Conservation (phyloP, 495 filamentous ascomycete genomes). For the Cenococcum geophilum region DNA sequence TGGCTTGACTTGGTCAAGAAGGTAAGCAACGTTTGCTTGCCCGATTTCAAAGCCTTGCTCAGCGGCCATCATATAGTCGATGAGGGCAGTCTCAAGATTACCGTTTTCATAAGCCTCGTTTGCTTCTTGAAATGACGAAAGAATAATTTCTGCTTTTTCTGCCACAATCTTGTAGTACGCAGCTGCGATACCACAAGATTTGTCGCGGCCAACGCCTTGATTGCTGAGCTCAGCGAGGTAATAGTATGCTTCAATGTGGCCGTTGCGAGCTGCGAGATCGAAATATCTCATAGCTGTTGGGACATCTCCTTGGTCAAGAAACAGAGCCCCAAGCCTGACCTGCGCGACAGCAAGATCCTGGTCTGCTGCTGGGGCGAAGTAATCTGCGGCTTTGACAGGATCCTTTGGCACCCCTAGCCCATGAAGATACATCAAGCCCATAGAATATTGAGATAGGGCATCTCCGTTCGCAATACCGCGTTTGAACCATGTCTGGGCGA, state of each 20-base stretch:
- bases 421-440: constrained; percentile 81
- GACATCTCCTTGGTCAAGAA: constrained; percentile 82
- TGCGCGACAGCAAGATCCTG: constrained; percentile 80
- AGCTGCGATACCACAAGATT: constrained; percentile 72
- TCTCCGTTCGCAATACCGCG: constrained; percentile 76
- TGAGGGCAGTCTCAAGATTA: constrained; percentile 77
- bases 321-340: constrained; percentile 75
- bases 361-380: constrained; percentile 75
- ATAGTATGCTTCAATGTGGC: constrained; percentile 89
- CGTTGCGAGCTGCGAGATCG: constrained; percentile 82
- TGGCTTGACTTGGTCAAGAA: constrained; percentile 77
- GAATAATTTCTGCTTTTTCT: constrained; percentile 77
- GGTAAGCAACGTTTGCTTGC: constrained; percentile 89
- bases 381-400: constrained; percentile 64
- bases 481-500: constrained; percentile 79
- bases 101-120: constrained; percentile 77
- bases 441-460: constrained; percentile 73
- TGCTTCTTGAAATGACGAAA: constrained; percentile 79
- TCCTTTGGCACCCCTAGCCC: constrained; percentile 76
- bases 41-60: constrained; percentile 93
- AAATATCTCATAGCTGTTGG: constrained; percentile 77
- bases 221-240: constrained; percentile 88
- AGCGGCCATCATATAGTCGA: constrained; percentile 84
- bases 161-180: constrained; percentile 93
- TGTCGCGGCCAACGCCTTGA: constrained; percentile 71